Percentiles rank a stretch among this genome's conserved stretches.
phyloP scores from a whole-genome alignment of 1,139 yeast genomes.

The Martiniozyma asiatica region DNA sequence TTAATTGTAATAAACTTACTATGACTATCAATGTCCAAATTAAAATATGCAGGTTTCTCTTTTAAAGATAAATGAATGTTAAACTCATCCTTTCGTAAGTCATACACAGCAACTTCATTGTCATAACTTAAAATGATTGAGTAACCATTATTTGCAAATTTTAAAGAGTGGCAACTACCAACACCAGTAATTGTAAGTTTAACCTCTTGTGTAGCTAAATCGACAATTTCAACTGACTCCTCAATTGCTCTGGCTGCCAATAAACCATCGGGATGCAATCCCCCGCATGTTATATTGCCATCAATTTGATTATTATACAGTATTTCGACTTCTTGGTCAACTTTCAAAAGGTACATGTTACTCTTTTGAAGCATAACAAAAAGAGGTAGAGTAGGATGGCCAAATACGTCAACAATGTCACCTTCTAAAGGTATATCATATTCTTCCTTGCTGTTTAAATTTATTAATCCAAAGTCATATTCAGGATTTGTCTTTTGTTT shows the following conservation, averaged over 20 bases:
- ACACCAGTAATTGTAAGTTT: constrained; percentile 14
- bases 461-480: not conserved
- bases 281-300: constrained; percentile 1
- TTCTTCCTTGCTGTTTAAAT: not conserved
- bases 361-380: constrained; percentile 8
- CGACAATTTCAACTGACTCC: constrained; percentile 31
- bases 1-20: no score
- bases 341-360: constrained; percentile 1
- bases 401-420: constrained; percentile 4
- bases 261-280: constrained; percentile 56
- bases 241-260: constrained; percentile 30
- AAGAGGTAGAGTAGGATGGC: constrained; percentile 18
- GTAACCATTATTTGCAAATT: constrained; percentile 14
- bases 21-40: no score
- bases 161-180: no score
- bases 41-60: no score
- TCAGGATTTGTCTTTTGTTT: constrained; percentile 1
- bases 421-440: constrained; percentile 1
- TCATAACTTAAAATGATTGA: constrained; percentile 6
- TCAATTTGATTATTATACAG: constrained; percentile 2
- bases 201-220: constrained; percentile 13
- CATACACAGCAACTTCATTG: constrained; percentile 5
- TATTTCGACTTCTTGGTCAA: constrained; percentile 7
- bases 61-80: no score
- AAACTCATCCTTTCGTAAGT: constrained; percentile 5